Evolutionary conservation across 2,329 filamentous ascomycete genomes (phyloP), one percentile per base, ranked within the genome.

Genomic region (Neophaeococcomyces aloes): DNA sequence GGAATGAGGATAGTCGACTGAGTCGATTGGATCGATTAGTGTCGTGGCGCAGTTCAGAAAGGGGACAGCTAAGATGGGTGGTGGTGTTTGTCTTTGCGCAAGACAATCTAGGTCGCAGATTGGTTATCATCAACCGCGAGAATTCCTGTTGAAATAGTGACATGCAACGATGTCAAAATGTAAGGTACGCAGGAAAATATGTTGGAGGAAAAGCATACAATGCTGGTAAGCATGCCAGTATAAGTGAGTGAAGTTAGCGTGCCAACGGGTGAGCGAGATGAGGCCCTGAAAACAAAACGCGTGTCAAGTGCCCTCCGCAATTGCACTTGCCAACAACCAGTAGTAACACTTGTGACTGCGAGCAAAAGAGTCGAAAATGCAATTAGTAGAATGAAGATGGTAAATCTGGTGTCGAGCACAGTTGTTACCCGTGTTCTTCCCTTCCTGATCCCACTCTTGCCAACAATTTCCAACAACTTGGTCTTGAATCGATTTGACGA

Each of bases 41-140:
- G n/a, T 41, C 23, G 38, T 25, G 21, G 23, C 5, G 29, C 38
- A 4, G 33, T 25, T 38, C 7, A 37, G 23, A n/a, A 39, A 29
- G 27, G 35, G 29, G 19, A 17, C 14, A 23, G 4, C 23, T 32
- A 23, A 33, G 29, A n/a, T 32, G 11, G 30, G 23, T 23, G 14
- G 11, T 18, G 29, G 13, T 37, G 35, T 4, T 21, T 7, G 19
- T 21, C 15, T 18, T 25, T 29, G 19, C 31, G 19, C 25, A 31
- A 23, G 29, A 17, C 37, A 19, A 17, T 8, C 29, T 30, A 42
- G 30, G 32, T 29, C n/a, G 25, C n/a, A 23, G 47, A 39, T 40
- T 53, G 53, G 32, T 55, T 53, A 48, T 55, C 51, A 47, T 52
- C 48, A 35, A 55, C 53, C n/a, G 51, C 49, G 37, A 40, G 29